phyloP scores from a whole-genome alignment of 768 basidiomycete genomes.

The Mycena galericulata region DNA sequence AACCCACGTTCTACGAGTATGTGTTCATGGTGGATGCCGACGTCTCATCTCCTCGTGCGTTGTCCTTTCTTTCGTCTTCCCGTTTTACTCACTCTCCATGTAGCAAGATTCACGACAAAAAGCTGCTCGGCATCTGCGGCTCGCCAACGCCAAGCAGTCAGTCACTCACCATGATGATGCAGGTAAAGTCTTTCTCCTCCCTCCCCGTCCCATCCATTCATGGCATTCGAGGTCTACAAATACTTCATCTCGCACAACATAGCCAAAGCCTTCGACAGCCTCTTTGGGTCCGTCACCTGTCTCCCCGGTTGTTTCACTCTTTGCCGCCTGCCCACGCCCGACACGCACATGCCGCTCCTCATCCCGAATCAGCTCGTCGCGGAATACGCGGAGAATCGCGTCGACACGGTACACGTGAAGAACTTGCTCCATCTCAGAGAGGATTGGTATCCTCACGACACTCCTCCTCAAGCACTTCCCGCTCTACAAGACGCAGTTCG shows the following conservation, averaged over 20 bases:
- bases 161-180: background rate
- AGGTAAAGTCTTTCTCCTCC: background rate
- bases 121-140: too few relatives aligned
- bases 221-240: too few relatives aligned
- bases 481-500: conserved; percentile 93
- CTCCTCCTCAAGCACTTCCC: conserved; percentile 97
- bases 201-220: too few relatives aligned
- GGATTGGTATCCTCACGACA: conserved; percentile 98
- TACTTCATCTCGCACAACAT: conserved; percentile 93
- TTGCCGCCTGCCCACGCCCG: conserved; percentile 93
- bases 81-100: too few relatives aligned
- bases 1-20: conserved; percentile 99
- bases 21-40: conserved; percentile 94
- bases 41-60: background rate
- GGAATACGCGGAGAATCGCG: conserved; percentile 95
- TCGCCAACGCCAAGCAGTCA: background rate
- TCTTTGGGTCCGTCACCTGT: conserved; percentile 99
- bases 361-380: conserved; percentile 91
- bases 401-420: conserved; percentile 99
- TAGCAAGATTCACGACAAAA: too few relatives aligned
- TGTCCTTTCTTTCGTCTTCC: too few relatives aligned
- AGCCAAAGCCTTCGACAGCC: conserved; percentile 96
- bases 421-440: conserved; percentile 97
- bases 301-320: conserved; percentile 99
- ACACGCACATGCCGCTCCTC: conserved; percentile 94